Evolutionary conservation across 192 early-diverging fungal species (phyloP), one percentile per base, ranked within the genome.

Genomic region (Ramicandelaber brevisporus): DNA sequence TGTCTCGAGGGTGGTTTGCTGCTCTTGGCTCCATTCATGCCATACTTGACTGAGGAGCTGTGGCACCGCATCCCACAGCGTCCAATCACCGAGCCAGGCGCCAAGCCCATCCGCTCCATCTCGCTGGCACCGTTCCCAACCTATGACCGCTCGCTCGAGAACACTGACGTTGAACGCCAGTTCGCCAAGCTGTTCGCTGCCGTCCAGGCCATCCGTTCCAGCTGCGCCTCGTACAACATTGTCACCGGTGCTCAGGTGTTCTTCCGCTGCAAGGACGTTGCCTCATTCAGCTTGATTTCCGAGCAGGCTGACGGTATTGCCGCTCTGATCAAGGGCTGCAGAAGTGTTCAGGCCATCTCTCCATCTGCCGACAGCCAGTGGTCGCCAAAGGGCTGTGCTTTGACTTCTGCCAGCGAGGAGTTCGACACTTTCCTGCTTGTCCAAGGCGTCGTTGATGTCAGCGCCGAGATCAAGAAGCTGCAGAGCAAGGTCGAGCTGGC

Each of bases 11-110:
- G 62, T 31, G 89, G 78, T 8, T 58, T 99, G 38, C 78, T 68
- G 41, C 55, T 99, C 31, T 58, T 99, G 40, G 88, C 95, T 41
- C 93, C 93, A 23, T 80, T 99, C 59, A 93, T 92, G 82, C 93
- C 93, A 10, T 99, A 79, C 49, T 71, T 99, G 27, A 99, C 93
- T 19, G 93, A 99, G 50, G 93, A 99, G 60, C 62, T 99, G 45
- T 99, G 70, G 62, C 93, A 99, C 57, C 73, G 89, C 30, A 53
- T 95, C 20, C 83, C 76, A 13, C 67, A 82, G 12, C 72, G 87
- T 30, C 49, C 61, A 17, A 68, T 62, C 20, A 42, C 22, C 14
- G 25, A 36, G 11, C 30, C 34, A 3, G n/a, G n/a, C n/a, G n/a
- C n/a, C n/a, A n/a, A n/a, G n/a, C n/a, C n/a, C n/a, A n/a, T n/a